A percentile compares a stretch with the other conserved stretches of the same genome.
Evolutionary conservation across 2,329 filamentous ascomycete genomes (phyloP).

Genomic region (Fusarium pseudograminearum): DNA sequence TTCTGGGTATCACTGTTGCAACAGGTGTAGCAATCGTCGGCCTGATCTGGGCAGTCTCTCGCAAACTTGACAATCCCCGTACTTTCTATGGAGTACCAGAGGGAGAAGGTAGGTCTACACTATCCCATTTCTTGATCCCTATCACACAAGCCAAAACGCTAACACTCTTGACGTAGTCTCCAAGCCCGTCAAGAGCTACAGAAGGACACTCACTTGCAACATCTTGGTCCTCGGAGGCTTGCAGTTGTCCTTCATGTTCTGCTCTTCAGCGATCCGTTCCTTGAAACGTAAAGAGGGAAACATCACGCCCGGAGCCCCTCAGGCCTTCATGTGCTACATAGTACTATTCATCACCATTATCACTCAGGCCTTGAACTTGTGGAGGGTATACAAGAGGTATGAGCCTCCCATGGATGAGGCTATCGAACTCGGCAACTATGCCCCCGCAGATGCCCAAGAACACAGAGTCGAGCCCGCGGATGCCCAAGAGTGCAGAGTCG

Average conservation of each 20-base stretch:
- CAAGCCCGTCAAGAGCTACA: neutral
- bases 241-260: neutral
- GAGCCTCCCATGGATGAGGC: neutral
- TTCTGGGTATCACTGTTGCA: neutral
- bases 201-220: neutral
- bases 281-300: neutral
- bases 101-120: neutral
- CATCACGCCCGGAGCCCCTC: too few relatives aligned
- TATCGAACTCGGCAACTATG: neutral
- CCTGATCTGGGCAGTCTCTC: neutral
- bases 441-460: too few relatives aligned
- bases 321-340: neutral
- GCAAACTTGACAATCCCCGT: neutral
- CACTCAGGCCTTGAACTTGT: neutral
- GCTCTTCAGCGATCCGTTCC: neutral
- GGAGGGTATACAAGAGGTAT: neutral
- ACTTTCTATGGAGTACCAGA: neutral
- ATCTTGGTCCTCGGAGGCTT: neutral
- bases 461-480: neutral
- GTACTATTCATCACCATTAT: neutral
- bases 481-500: neutral
- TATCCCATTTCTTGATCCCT: neutral
- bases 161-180: neutral
- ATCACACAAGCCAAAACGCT: neutral
- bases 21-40: neutral